Evolutionary conservation across 1,139 yeast genomes (phyloP).

Genomic region (Saccharomycopsis hybrid): DNA sequence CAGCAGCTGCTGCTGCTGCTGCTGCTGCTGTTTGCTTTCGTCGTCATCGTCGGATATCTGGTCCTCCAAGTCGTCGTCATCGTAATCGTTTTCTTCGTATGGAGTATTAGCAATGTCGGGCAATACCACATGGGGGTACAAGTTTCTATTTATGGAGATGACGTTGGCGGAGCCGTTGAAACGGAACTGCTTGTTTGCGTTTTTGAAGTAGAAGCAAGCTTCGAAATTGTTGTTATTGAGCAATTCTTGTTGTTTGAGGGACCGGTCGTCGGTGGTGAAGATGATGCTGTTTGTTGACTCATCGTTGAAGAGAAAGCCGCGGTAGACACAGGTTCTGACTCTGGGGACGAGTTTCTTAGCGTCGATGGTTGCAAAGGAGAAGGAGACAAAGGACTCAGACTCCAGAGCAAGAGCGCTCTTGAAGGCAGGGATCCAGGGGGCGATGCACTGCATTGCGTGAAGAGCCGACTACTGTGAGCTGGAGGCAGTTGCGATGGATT

Average conservation of each 20-base stretch:
- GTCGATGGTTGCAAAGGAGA: slow-evolving; percentile 68
- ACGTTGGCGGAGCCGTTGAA: slow-evolving; percentile 59
- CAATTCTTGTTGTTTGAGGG: slow-evolving; percentile 55
- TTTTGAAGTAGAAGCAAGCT: slow-evolving; percentile 68
- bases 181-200: slow-evolving; percentile 60
- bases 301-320: slow-evolving; percentile 73
- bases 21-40: background rate
- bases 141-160: slow-evolving; percentile 27
- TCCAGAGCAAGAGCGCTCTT: slow-evolving; percentile 41
- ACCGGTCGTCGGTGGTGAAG: slow-evolving; percentile 67
- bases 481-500: too few relatives aligned
- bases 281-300: slow-evolving; percentile 60
- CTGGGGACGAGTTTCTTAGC: slow-evolving; percentile 43
- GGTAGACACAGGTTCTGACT: slow-evolving; percentile 62
- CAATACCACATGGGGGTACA: slow-evolving; percentile 33
- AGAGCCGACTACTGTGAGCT: too few relatives aligned
- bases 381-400: slow-evolving; percentile 43
- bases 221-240: slow-evolving; percentile 50
- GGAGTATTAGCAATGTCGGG: slow-evolving; percentile 26
- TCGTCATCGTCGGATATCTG: slow-evolving; percentile 13
- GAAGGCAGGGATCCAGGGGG: slow-evolving; percentile 66
- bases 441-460: slow-evolving; percentile 51
- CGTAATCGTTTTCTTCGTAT: slow-evolving; percentile 21
- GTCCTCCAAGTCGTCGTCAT: slow-evolving; percentile 23
- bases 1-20: too few relatives aligned